Evolutionary conservation across 306 rosid species (phyloP), one percentile per base, ranked within the genome.

Genomic region (Dryas octopetala): DNA sequence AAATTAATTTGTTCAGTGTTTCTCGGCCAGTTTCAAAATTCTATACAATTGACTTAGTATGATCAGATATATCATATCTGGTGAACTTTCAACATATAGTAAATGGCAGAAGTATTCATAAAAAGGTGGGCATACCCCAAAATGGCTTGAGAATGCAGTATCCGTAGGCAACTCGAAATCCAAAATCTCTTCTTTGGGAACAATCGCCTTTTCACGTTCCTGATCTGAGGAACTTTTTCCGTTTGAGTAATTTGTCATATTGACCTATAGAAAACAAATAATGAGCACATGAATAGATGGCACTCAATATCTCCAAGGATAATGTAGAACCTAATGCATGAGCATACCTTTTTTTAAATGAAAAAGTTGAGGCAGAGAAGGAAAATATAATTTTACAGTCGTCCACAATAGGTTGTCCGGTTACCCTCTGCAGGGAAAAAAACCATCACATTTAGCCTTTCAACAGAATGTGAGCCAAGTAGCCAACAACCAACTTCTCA

Each of bases 111-210:
- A 23, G n/a, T 11, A 53, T 6, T 47, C 19, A 6, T 44, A 5
- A n/a, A 17, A 72, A n/a, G 23, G 41, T n/a, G 57, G n/a, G 41
- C 78, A 46, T 88, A 93, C 98, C 93, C 86, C 87, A 28, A 79
- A 79, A 77, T 81, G 76, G 55, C 68, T 77, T 8, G 91, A 80
- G 46, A 79, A 84, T 58, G 83, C 23, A 45, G 83, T 32, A 28
- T 80, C 73, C 40, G 91, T 55, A 32, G 89, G 81, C 57, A 87
- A 75, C 51, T 81, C 86, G 68, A 69, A 87, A 67, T 88, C 96
- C 81, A 88, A 69, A 40, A 82, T 75, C 89, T 93, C 98, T 32
- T 87, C 74, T 85, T 91, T 93, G 40, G 93, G 91, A 53, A 81
- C 64, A 70, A 85, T 15, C 38, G 59, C 76, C 54, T 78, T 80